Percentiles rank a stretch among this genome's conserved stretches.
phyloP scores from a whole-genome alignment of 225 moss, liverwort and hornwort species.

The Polytrichum commune region DNA sequence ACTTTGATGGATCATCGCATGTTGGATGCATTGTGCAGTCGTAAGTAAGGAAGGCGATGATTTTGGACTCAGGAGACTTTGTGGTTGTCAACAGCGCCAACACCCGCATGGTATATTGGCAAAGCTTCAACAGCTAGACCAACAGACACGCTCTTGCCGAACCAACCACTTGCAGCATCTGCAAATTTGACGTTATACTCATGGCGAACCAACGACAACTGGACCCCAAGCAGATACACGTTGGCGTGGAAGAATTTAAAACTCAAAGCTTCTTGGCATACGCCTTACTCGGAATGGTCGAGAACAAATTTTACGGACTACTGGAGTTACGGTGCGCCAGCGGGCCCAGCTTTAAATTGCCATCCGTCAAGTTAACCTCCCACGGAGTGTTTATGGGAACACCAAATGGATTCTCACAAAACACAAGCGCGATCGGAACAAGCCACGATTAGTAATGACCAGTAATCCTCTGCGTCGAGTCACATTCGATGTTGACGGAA shows the following conservation, averaged over 20 bases:
- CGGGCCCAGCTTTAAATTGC: too few relatives aligned
- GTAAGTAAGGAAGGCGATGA: neutral
- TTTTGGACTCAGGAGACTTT: slow-evolving; percentile 11
- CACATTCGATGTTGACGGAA: slow-evolving; percentile 6
- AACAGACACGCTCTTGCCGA: slow-evolving; percentile 5
- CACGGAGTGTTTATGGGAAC: slow-evolving; percentile 5
- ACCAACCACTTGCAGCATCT: neutral
- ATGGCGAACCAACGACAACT: neutral
- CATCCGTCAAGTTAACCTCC: neutral
- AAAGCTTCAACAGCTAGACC: slow-evolving; percentile 1
- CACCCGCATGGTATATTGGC: neutral
- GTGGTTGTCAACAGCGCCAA: neutral
- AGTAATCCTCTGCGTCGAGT: slow-evolving; percentile 4
- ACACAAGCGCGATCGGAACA: neutral
- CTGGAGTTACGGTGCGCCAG: neutral
- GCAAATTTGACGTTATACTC: neutral
- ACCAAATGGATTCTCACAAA: slow-evolving; percentile 10
- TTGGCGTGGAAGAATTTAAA: slow-evolving; percentile 17
- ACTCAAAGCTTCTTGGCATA: slow-evolving; percentile 20
- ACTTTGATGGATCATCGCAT: neutral
- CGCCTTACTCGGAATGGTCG: neutral
- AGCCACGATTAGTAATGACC: slow-evolving; percentile 7
- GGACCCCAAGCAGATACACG: neutral
- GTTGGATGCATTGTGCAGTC: neutral
- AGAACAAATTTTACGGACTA: slow-evolving; percentile 15